Percentiles rank a stretch among this genome's conserved stretches.
Evolutionary conservation across 108 stramenopile genomes (phyloP).

Genomic region (Pseudonitzschia delicatissima): DNA sequence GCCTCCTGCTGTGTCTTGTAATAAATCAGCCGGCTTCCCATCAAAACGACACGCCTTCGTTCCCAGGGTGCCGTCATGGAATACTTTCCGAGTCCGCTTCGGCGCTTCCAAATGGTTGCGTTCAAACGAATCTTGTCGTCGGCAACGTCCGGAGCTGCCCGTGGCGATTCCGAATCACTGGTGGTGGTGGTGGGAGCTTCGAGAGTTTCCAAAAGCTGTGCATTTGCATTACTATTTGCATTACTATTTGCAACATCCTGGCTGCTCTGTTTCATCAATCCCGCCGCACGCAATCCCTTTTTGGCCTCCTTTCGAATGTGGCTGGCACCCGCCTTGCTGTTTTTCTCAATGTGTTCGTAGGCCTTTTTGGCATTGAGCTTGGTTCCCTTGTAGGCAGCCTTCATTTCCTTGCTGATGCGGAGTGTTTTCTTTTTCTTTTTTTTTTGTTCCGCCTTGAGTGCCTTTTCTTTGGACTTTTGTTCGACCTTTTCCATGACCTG

Average conservation of each 20-base stretch:
- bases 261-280: not conserved
- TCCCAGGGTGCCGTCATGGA: conserved; percentile 65
- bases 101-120: conserved; percentile 69
- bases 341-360: not conserved
- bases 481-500: not conserved
- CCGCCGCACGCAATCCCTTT: not conserved
- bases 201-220: not conserved
- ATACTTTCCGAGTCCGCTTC: conserved; percentile 70
- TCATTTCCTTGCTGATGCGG: not conserved
- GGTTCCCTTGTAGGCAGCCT: not conserved
- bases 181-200: not conserved
- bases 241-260: not conserved
- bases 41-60: conserved; percentile 58
- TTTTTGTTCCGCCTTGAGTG: not conserved
- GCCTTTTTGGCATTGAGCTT: not conserved
- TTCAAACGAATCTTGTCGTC: conserved; percentile 37
- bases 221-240: not conserved
- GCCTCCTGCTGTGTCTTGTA: conserved; percentile 28
- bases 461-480: not conserved
- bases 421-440: not conserved
- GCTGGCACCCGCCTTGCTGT: not conserved
- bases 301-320: not conserved
- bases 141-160: not conserved
- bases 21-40: conserved; percentile 45
- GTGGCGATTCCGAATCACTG: not conserved